Base-by-base conservation (phyloP, 192 early-diverging fungal species). In the Haplosporangium gracile region DNA sequence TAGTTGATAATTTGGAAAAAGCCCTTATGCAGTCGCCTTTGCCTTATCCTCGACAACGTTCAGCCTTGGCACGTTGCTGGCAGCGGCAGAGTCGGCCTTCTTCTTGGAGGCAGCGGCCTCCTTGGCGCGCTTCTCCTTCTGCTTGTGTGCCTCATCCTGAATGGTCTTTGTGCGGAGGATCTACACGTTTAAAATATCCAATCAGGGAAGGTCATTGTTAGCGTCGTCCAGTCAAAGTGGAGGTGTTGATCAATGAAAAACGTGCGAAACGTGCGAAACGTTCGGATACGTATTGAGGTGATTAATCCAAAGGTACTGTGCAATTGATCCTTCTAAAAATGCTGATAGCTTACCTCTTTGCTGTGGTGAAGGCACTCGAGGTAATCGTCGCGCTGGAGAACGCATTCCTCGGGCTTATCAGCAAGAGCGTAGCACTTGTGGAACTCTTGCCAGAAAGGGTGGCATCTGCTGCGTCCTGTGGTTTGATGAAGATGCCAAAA, bases 391-490 rank as follows among this genome's bases (percentile, higher is more conserved):
- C 92, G 93, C 80, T 96, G 93, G 47, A 88, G 86, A 42, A 92
- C 72, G 89, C 97, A 98, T 87, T 97, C 94, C 57, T 93, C 85
- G 38, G 93, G 94, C 16, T 88, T 80, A 88, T 96, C 94, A 76
- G 95, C 95, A 83, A 92, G 89, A 85, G 94, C 97, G 85, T 96
- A 97, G 91, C 97, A 99, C 82, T 97, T 97, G 86, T 95, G 90
- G 89, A 97, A 98, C 88, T 98, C 97, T 90, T 98, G 97, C 96
- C 97, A 99, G 90, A 97, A 97, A 68, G 94, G 92, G 89, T 98
- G 98, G 93, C 98, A 99, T 80, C 98, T 95, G 81, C 97, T 93
- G 88, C 93, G 94, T 88, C 96, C 93, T 97, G 89, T 75, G 2
- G n/a, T 6, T 63, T 26, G 36, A 24, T 36, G 29, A 55, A 2